Evolutionary conservation across 129 eudicot genomes (phyloP), one percentile per base, ranked within the genome.

Genomic region (Flaveria ramosissima): DNA sequence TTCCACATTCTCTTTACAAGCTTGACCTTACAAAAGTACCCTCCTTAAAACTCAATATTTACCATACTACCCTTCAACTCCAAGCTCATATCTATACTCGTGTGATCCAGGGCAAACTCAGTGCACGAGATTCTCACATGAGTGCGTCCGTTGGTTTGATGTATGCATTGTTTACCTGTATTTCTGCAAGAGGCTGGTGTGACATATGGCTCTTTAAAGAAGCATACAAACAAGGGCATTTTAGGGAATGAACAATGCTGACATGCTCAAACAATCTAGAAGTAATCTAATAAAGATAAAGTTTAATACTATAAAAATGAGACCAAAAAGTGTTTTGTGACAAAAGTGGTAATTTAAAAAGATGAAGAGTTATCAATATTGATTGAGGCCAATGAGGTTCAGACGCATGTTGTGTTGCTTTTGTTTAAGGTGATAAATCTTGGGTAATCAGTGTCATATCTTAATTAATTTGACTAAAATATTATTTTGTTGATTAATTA

Each of bases 401-500:
- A 14, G 80, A 67, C 84, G 36, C 47, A 48, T 80, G 80, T 59
- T 80, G 27, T 74, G 30, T 66, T 80, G 75, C 84, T 70, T 80
- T 67, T 68, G n/a, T 67, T 73, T 80, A 74, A 80, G 74, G 80
- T 61, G 78, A 79, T 52, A 73, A 73, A 80, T 72, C 79, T 73
- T 24, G 15, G 68, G 83, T 73, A 52, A 73, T 80, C 83, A 73
- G 23, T 66, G 26, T 80, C 84, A 45, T 66, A 80, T 67, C 64
- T 36, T 74, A 66, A 80, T 66, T 69, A 69, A 6, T 59, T 53
- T 51, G 59, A 80, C 56, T 74, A 80, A 27, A 73, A 20, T 73
- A 80, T 56, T 66, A 80, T 20, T 73, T 65, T 41, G 39, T 55
- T 19, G 39, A 73, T 67, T 80, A 80, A n/a, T 73, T 80, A 73